Evolutionary conservation across 2,329 filamentous ascomycete genomes (phyloP).

Genomic region (Grosmannia serpens): DNA sequence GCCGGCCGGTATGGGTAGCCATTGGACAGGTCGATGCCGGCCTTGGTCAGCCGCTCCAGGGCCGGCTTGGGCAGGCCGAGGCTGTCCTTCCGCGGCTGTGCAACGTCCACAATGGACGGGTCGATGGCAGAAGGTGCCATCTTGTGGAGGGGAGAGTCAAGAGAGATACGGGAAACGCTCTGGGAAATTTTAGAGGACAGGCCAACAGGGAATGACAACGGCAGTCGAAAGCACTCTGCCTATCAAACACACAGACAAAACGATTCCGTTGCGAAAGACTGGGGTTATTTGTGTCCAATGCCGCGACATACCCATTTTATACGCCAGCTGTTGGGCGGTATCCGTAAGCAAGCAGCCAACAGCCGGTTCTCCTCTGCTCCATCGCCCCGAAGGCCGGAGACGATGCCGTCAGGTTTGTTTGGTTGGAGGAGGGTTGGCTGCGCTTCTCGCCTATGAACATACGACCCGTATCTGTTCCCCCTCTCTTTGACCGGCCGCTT

Average conservation of each 20-base stretch:
- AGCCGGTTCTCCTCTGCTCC: neutral
- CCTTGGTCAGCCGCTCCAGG: slow-evolving; percentile 50
- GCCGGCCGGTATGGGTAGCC: slow-evolving; percentile 63
- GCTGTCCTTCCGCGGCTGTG: slow-evolving; percentile 50
- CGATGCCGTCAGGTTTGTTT: neutral
- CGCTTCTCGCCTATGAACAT: neutral
- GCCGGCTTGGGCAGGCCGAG: slow-evolving; percentile 48
- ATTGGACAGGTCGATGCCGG: slow-evolving; percentile 55
- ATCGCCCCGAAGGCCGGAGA: neutral
- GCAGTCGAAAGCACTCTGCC: too few species aligned
- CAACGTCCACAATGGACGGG: slow-evolving; percentile 50
- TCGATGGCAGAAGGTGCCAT: slow-evolving; percentile 50
- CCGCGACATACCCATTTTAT: neutral
- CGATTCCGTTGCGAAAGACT: neutral
- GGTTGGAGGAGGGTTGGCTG: neutral
- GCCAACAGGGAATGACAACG: neutral
- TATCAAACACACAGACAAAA: neutral
- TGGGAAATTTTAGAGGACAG: too few species aligned
- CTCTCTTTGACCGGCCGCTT: neutral
- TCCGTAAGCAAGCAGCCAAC: neutral
- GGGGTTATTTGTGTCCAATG: neutral
- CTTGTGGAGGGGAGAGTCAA: neutral
- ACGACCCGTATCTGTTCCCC: neutral
- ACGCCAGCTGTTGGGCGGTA: neutral
- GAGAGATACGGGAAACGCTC: neutral